Base-by-base conservation (phyloP, 306 rosid species). In the Lathyrus aphaca region DNA sequence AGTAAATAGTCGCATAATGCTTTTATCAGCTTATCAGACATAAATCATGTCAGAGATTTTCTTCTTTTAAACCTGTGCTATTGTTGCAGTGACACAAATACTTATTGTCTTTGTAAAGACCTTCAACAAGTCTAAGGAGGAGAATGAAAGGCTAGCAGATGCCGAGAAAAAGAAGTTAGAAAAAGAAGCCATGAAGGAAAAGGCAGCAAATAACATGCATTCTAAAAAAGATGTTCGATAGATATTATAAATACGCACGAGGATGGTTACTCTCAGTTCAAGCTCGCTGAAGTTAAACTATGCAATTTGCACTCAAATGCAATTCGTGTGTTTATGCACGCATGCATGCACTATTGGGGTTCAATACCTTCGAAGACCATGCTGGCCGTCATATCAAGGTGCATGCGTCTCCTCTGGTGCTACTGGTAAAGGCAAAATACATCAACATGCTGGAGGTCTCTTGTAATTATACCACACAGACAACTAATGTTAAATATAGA, bases 91-190 rank as follows among this genome's bases (percentile, higher is more conserved):
- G 79, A 94, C 97, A 42, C 98, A 90, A 79, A 87, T 89, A 55
- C 84, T 94, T 78, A 73, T 70, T 27, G 84, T 94, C 77, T 94
- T 94, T 29, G 90, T 94, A 18, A 94, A 84, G 85, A 90, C 74
- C 84, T 94, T 94, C 81, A 94, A 82, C 18, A 94, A 94, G 85
- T 94, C 98, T 8, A 86, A 86, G 77, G 98, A 94, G 50, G 98
- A 94, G 90, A 94, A 94, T 60, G 94, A 79, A 77, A 85, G 79
- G 75, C 86, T 39, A 75, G 98, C 98, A 5, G 98, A 90, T 66
- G 96, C 84, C 49, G 98, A 90, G 69, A 94, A 85, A 69, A 94
- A 81, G 89, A 94, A 81, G 73, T 71, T 85, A 69, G 98, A 94
- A 73, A 94, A 88, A 82, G 98, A 94, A 84, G 95, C 97, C 77